These are phyloP conservation scores for Bacidia rubella DNA, from an alignment of 495 filamentous ascomycete genomes.

Conservation along the genomic window DNA sequence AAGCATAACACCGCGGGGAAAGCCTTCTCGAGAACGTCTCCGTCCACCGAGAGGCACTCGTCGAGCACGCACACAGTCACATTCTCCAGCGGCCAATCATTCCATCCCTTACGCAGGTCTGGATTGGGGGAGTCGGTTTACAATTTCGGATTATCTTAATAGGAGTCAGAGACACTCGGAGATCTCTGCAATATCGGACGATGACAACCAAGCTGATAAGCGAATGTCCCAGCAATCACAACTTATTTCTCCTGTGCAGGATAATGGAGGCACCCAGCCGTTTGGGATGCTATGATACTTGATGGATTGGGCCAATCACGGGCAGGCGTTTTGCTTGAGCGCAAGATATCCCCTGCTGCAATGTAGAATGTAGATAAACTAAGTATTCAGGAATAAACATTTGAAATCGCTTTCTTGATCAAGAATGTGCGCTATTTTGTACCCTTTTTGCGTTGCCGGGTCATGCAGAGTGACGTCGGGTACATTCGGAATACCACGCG, in stretches of 20 bases:
- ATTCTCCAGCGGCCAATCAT: background rate
- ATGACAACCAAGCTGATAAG: conserved; percentile 2
- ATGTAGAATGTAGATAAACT: background rate
- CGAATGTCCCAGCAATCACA: conserved; percentile 5
- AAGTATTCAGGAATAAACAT: too few species aligned
- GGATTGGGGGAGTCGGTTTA: background rate
- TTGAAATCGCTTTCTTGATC: too few species aligned
- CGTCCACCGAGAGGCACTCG: background rate
- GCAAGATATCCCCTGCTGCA: background rate
- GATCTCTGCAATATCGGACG: conserved; percentile 3
- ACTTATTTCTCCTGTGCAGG: background rate
- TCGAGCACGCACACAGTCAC: background rate
- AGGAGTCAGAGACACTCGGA: conserved; percentile 6
- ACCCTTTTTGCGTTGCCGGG: too few species aligned
- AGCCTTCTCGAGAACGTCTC: conserved; percentile 2
- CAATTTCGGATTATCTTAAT: conserved; percentile 1
- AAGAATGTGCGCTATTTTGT: too few species aligned
- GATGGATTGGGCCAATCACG: background rate
- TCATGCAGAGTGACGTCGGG: too few species aligned
- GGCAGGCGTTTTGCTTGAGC: background rate
- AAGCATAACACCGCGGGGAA: background rate
- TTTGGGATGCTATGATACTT: conserved; percentile 1
- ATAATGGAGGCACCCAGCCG: conserved; percentile 3
- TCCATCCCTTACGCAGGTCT: background rate
- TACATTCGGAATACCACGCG: too few species aligned